Conservation (phyloP, 768 basidiomycete species). For the Nidularia pulvinata region DNA sequence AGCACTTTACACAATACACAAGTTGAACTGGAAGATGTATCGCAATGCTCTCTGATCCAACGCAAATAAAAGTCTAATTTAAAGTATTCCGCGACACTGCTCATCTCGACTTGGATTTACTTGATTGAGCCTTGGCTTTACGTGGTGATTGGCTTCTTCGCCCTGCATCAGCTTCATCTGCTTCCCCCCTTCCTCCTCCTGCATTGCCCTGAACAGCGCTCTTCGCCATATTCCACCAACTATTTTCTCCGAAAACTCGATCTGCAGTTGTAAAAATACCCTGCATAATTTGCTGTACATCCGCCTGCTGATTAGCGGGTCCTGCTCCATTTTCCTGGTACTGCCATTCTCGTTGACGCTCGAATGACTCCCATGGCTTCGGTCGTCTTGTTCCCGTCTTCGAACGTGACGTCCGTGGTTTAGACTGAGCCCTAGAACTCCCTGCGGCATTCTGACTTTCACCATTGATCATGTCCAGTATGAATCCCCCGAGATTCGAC, state of each 20-base stretch:
- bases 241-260: constrained; percentile 15
- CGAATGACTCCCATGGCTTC: constrained; percentile 70
- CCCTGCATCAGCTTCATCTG: too few species aligned
- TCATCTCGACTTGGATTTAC: constrained; percentile 2
- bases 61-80: too few species aligned
- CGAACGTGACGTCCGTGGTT: constrained; percentile 13
- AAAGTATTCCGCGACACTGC: constrained; percentile 6
- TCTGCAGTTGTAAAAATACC: constrained; percentile 33
- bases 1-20: too few species aligned
- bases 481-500: constrained; percentile 33
- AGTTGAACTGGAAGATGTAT: too few species aligned
- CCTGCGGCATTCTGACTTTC: constrained; percentile 24
- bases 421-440: constrained; percentile 16
- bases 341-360: constrained; percentile 61
- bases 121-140: constrained; percentile 1
- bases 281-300: constrained; percentile 45
- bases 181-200: background rate
- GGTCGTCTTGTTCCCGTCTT: constrained; percentile 18
- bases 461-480: constrained; percentile 35
- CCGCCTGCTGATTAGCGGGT: constrained; percentile 19
- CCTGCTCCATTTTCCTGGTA: constrained; percentile 24
- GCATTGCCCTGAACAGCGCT: constrained; percentile 6
- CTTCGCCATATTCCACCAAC: constrained; percentile 30
- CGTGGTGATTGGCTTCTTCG: background rate
- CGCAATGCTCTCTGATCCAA: too few species aligned